phyloP scores from a whole-genome alignment of 2,329 filamentous ascomycete genomes.

The Hirsutella rhossiliensis region DNA sequence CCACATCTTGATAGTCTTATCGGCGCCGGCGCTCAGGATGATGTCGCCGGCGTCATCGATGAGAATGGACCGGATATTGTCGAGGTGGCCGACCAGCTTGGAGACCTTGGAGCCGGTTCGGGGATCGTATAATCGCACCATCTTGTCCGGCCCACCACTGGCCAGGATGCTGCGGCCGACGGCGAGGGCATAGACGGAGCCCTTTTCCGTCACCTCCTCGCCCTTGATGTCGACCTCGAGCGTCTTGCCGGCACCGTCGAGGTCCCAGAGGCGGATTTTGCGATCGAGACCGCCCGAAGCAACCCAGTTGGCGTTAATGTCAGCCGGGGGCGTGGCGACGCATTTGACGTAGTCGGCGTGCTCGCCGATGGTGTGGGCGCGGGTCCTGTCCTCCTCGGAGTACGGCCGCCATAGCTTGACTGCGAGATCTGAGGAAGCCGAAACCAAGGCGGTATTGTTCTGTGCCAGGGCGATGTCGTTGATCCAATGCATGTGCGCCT shows the following conservation, averaged over 20 bases:
- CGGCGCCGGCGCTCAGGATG: constrained; percentile 87
- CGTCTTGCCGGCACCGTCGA: constrained; percentile 75
- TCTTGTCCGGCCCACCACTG: constrained; percentile 87
- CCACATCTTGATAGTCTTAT: constrained; percentile 97
- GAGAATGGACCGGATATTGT: constrained; percentile 84
- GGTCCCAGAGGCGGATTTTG: constrained; percentile 86
- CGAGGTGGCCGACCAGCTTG: constrained; percentile 93
- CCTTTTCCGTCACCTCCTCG: constrained; percentile 78
- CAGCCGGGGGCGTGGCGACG: constrained; percentile 58
- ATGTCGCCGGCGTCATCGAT: constrained; percentile 82
- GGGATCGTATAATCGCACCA: constrained; percentile 85
- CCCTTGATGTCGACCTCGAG: constrained; percentile 77
- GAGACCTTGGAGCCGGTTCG: constrained; percentile 81
- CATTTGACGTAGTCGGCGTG: constrained; percentile 97
- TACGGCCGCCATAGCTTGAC: constrained; percentile 86
- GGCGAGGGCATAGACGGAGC: constrained; percentile 85
- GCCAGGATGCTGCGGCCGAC: constrained; percentile 73
- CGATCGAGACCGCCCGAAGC: constrained; percentile 89
- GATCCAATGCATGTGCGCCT: constrained; percentile 90
- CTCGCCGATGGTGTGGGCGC: constrained; percentile 64
- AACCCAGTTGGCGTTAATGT: constrained; percentile 65
- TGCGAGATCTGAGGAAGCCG: constrained; percentile 85
- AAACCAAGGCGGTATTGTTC: constrained; percentile 68
- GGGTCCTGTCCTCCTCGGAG: constrained; percentile 39
- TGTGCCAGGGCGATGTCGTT: constrained; percentile 81